Base-by-base conservation (phyloP, 768 basidiomycete species). In the Leccinum disarticulatum region DNA sequence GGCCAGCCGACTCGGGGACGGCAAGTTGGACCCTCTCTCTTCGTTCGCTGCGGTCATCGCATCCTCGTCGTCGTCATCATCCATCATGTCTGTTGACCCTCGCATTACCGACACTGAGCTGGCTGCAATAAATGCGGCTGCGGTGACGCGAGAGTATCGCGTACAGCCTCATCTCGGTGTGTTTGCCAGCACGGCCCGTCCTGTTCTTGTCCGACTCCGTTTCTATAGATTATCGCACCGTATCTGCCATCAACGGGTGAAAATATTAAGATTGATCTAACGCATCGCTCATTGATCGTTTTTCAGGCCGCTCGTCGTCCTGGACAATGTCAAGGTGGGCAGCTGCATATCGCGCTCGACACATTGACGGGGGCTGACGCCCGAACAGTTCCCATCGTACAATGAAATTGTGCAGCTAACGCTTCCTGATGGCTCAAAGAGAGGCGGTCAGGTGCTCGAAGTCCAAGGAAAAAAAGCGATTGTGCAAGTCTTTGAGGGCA, bases 401-500 rank as follows among this genome's bases (percentile, higher is more conserved):
- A 98, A 98, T 76, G 96, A 98, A 81, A 98, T 98, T 70, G 96
- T 98, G 28, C 87, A 91, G 69, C 80, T 98, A 65, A 97, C 95
- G 13, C 81, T 99, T 38, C 95, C 96, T 9, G 96, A 99, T 74
- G 97, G 97, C 14, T 82, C 94, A 30, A 91, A 88, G 71, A 90
- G 97, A 66, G 95, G 95, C 17, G 97, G 97, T 30, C 97, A 98
- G 76, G 96, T 98, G 11, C 86, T 99, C 52, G 97, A 99, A 75
- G 95, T 99, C 43, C 90, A 93, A 72, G 97, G 97, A 56, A 97
- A 95, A 82, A 98, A 98, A 73, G 97, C 97, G 46, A 94, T 99
- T 69, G 96, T 99, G 19, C 97, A 99, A 74, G 96, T 99, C 61
- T 99, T 99, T 68, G 97, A 99, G 75, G 97, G 97, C 54, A 99